phyloP scores from a whole-genome alignment of 805 yeast genomes.

The Barnettozyma pratensis region DNA sequence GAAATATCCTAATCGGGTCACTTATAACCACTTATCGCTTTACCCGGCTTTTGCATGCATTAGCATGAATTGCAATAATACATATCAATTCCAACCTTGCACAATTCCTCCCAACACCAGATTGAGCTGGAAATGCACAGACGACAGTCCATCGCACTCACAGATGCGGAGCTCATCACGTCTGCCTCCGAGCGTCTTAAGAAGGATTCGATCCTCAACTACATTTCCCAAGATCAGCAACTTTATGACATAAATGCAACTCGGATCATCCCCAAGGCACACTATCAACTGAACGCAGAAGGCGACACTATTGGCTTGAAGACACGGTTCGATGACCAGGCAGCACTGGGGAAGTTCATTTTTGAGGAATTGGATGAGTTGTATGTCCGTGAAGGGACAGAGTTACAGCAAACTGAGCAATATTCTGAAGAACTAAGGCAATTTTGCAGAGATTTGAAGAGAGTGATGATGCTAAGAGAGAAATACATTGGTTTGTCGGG shows the following conservation, averaged over 20 bases:
- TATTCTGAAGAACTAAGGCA: conserved; percentile 10
- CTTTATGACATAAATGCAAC: conserved; percentile 7
- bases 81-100: too few relatives aligned
- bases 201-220: conserved; percentile 1
- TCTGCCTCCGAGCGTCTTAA: not conserved
- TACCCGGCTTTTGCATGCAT: too few relatives aligned
- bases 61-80: too few relatives aligned
- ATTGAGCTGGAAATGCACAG: not conserved
- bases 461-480: conserved; percentile 48
- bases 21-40: too few relatives aligned
- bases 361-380: conserved; percentile 5
- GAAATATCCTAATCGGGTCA: too few relatives aligned
- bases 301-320: conserved; percentile 19
- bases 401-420: conserved; percentile 10
- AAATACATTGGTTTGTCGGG: conserved; percentile 58
- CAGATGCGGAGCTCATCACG: not conserved
- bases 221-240: conserved; percentile 4
- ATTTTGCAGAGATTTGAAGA: conserved; percentile 13
- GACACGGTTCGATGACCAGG: conserved; percentile 23
- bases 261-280: conserved; percentile 12
- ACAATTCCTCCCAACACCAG: too few relatives aligned
- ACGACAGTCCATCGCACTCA: conserved; percentile 1
- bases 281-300: conserved; percentile 15
- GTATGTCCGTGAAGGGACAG: conserved; percentile 1
- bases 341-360: conserved; percentile 16